Evolutionary conservation across 108 stramenopile species (phyloP), one percentile per base, ranked within the genome.

Genomic region (Chaetoceros tenuissimus): DNA sequence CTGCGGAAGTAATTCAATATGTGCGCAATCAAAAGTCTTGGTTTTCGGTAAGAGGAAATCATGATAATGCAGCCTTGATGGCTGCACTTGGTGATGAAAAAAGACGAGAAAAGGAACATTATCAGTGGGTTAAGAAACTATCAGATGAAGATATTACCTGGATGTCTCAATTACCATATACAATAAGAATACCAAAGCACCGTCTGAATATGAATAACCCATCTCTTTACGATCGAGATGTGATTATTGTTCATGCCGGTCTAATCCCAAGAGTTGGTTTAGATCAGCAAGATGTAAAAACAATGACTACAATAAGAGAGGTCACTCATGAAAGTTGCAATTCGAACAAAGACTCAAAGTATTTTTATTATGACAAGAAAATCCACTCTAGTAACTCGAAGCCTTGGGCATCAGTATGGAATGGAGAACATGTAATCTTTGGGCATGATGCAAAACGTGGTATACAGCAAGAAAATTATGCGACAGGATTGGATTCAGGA

Each of bases 371-470:
- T 8, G 52, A 20, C 47, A 28, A 48, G 10, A 5, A 24, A 10
- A 5, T 8, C 5, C 49, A 26, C 8, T 10, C 5, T 5, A 5
- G 16, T 5, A 51, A 51, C 10, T 46, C 22, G 49, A 25, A 46
- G n/a, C 53, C 77, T 17, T 83, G 82, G 82, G 82, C 81, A 18
- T 63, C 48, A n/a, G 66, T 62, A 18, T 87, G 85, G 85, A 55
- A 60, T 5, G 84, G 84, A 24, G 58, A 81, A 29, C 67, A 51
- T 23, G 84, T 93, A 0, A 78, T 89, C 40, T 96, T 96, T 73
- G 95, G 95, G 3, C 95, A 96, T 65, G 93, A 96, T 67, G 95
- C 95, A 28, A 64, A 63, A 51, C 62, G 93, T 28, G 91, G 91
- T 31, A 55, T 94, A 25, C 92, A 94, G 53, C 18, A 21, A 24